Conservation (phyloP, 352 stramenopile genomes). For the Blastocystis sp. region DNA sequence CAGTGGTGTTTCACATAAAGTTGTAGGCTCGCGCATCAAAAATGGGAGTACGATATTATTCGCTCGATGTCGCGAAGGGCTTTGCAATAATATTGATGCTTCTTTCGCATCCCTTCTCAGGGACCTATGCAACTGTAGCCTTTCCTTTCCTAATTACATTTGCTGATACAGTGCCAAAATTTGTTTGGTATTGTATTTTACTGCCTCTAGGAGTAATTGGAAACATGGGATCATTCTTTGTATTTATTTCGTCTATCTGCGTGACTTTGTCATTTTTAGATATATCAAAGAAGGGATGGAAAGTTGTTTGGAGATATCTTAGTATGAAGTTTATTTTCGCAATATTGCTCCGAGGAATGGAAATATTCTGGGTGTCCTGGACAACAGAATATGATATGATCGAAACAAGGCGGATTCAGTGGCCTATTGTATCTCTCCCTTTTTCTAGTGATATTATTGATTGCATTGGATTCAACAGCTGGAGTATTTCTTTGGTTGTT, state of each 20-base stretch:
- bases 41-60: slow-evolving; percentile 46
- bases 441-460: slow-evolving; percentile 32
- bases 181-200: background rate
- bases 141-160: slow-evolving; percentile 6
- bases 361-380: slow-evolving; percentile 39
- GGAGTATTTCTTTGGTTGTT: background rate
- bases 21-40: too few species aligned
- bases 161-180: background rate
- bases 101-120: slow-evolving; percentile 35
- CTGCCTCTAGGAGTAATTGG: background rate
- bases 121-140: background rate
- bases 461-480: slow-evolving; percentile 50
- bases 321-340: slow-evolving; percentile 34
- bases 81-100: slow-evolving; percentile 45
- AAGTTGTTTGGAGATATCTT: slow-evolving; percentile 42
- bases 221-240: slow-evolving; percentile 53
- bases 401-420: slow-evolving; percentile 7
- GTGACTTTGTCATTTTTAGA: slow-evolving; percentile 33
- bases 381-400: slow-evolving; percentile 40
- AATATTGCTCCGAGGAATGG: slow-evolving; percentile 3
- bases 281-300: slow-evolving; percentile 48
- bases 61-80: slow-evolving; percentile 27
- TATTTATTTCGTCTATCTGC: slow-evolving; percentile 30
- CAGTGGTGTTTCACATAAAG: too few species aligned
- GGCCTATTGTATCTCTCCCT: background rate